phyloP scores from a whole-genome alignment of 495 filamentous ascomycete species.

The Penicillium taxi region DNA sequence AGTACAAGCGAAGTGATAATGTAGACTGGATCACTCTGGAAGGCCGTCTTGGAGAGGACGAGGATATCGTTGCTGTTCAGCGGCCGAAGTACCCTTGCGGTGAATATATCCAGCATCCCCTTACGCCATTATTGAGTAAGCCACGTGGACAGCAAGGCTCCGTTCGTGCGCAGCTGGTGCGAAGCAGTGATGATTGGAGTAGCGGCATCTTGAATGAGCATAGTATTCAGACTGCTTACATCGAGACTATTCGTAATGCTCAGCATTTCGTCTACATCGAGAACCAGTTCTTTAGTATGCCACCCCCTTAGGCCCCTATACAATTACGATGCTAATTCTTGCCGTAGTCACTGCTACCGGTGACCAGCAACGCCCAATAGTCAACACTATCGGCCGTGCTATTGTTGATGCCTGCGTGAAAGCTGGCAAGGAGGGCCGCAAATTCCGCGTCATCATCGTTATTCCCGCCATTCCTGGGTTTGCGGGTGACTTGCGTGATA shows the following conservation, averaged over 20 bases:
- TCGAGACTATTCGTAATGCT: constrained; percentile 72
- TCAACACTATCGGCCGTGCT: constrained; percentile 77
- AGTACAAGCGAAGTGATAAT: constrained; percentile 77
- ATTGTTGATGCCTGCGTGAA: constrained; percentile 85
- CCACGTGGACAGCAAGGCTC: constrained; percentile 56
- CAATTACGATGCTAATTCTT: neutral
- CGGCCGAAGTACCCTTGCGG: constrained; percentile 79
- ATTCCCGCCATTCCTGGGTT: constrained; percentile 92
- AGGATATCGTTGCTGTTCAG: constrained; percentile 81
- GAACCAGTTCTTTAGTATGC: constrained; percentile 85
- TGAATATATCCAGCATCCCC: constrained; percentile 75
- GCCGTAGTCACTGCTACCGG: constrained; percentile 75
- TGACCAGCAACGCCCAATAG: constrained; percentile 72
- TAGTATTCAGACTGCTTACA: constrained; percentile 89
- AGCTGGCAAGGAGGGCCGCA: constrained; percentile 75
- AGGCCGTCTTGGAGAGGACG: constrained; percentile 70
- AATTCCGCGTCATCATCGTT: constrained; percentile 83
- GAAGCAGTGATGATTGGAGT: constrained; percentile 91
- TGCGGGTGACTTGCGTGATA: constrained; percentile 77
- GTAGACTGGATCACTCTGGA: constrained; percentile 79
- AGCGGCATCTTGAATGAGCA: constrained; percentile 84
- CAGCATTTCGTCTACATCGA: constrained; percentile 94
- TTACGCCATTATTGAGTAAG: constrained; percentile 50
- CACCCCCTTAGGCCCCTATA: constrained; percentile 1
- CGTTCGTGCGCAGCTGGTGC: constrained; percentile 72